phyloP scores from a whole-genome alignment of 345 rosid species.

The Citrus reticulata region DNA sequence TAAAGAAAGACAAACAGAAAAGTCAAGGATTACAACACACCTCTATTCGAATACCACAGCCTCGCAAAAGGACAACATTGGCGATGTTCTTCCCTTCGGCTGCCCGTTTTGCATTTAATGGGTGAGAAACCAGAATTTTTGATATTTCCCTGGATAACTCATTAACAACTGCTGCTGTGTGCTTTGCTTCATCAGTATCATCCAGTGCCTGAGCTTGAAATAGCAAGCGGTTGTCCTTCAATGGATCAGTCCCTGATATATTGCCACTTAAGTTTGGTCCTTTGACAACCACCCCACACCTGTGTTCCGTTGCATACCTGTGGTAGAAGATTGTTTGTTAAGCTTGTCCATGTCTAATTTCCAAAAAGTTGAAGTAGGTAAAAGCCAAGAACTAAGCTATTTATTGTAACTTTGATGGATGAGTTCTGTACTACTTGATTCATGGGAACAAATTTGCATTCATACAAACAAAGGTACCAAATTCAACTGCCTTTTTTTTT shows the following conservation, averaged over 20 bases:
- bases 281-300: constrained; percentile 96
- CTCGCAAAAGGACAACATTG: constrained; percentile 84
- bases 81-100: constrained; percentile 83
- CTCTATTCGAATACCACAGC: constrained; percentile 96
- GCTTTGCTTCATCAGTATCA: constrained; percentile 80
- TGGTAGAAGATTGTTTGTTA: constrained; percentile 1
- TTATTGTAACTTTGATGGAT: neutral
- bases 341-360: neutral
- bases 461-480: neutral
- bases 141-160: constrained; percentile 84
- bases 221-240: constrained; percentile 83
- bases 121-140: constrained; percentile 64
- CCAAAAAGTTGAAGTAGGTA: neutral
- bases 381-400: neutral
- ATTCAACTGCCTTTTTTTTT: neutral
- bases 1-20: neutral
- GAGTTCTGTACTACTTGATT: neutral
- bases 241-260: constrained; percentile 94
- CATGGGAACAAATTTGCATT: neutral
- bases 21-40: constrained; percentile 28
- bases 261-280: constrained; percentile 90
- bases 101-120: constrained; percentile 63
- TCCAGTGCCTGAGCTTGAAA: constrained; percentile 76
- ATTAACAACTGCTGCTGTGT: constrained; percentile 79
- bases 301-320: constrained; percentile 96